These are phyloP conservation scores for Boeremia exigua DNA, from an alignment of 2,329 filamentous ascomycete genomes.

Conservation along the genomic window DNA sequence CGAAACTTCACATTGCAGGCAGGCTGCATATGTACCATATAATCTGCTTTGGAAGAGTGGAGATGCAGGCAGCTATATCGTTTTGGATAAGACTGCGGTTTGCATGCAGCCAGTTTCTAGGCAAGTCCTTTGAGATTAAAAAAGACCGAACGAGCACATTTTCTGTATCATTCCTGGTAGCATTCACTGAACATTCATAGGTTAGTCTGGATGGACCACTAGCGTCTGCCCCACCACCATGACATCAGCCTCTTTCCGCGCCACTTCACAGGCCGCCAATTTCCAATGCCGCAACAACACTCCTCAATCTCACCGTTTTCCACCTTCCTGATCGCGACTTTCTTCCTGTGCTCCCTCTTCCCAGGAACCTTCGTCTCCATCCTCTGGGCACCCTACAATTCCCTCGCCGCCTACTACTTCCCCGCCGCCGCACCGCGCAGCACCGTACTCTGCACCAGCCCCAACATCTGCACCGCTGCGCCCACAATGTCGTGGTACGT, in stretches of 20 bases:
- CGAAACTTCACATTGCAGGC: too few relatives aligned
- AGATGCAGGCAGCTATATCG: too few relatives aligned
- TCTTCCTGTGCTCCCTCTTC: slow-evolving; percentile 60
- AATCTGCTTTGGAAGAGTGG: too few relatives aligned
- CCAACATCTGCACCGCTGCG: slow-evolving; percentile 34
- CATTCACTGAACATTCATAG: too few relatives aligned
- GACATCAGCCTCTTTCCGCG: slow-evolving; percentile 20
- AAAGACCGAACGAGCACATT: too few relatives aligned
- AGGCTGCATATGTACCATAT: too few relatives aligned
- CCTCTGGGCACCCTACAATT: slow-evolving; percentile 46
- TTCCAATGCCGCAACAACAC: slow-evolving; percentile 22
- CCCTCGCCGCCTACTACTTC: slow-evolving; percentile 31
- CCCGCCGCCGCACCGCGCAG: slow-evolving; percentile 24
- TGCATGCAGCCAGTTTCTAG: too few relatives aligned
- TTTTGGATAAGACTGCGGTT: too few relatives aligned
- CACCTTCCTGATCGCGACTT: slow-evolving; percentile 54
- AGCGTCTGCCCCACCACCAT: slow-evolving; percentile 15
- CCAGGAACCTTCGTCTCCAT: slow-evolving; percentile 54
- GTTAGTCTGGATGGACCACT: not conserved
- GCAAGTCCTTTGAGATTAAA: too few relatives aligned
- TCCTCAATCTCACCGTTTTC: slow-evolving; percentile 44
- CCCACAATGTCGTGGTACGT: slow-evolving; percentile 42
- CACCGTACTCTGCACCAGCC: slow-evolving; percentile 32
- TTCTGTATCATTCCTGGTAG: too few relatives aligned
- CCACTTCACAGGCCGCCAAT: slow-evolving; percentile 1